Evolutionary conservation across 1,284 basidiomycete genomes (phyloP).

Genomic region (Melanopsichium pennsylvanicum): DNA sequence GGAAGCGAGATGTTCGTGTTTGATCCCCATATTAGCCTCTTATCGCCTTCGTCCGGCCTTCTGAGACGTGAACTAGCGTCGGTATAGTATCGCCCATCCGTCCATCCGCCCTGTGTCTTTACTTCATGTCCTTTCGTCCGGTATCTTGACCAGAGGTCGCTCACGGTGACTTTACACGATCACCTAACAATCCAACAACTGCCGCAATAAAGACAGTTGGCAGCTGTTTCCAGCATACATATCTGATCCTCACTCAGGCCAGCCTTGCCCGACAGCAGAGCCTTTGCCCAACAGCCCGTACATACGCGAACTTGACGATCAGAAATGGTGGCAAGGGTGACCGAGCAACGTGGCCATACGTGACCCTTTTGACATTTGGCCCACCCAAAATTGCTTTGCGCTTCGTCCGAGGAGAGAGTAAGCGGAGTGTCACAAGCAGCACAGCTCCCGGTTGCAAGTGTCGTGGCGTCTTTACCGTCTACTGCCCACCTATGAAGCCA

Average conservation of each 20-base stretch:
- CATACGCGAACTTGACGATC: slow-evolving; percentile 31
- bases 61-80: too few species aligned
- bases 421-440: slow-evolving; percentile 31
- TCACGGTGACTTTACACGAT: not conserved
- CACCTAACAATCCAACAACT: slow-evolving; percentile 35
- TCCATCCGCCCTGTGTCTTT: too few species aligned
- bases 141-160: too few species aligned
- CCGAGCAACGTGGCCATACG: slow-evolving; percentile 46
- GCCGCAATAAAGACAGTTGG: slow-evolving; percentile 25
- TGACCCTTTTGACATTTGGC: slow-evolving; percentile 30
- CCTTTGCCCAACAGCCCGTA: slow-evolving; percentile 37
- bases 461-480: not conserved
- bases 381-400: slow-evolving; percentile 17
- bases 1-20: too few species aligned
- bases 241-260: slow-evolving; percentile 11
- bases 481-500: slow-evolving; percentile 10
- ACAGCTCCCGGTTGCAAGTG: slow-evolving; percentile 23
- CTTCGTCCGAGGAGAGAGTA: slow-evolving; percentile 6
- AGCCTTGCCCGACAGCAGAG: slow-evolving; percentile 7
- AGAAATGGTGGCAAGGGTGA: slow-evolving; percentile 31
- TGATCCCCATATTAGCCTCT: too few species aligned
- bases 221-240: slow-evolving; percentile 7
- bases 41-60: too few species aligned
- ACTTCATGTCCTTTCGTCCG: too few species aligned
- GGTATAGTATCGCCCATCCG: too few species aligned